These are phyloP conservation scores for Fagopyrum esculentum DNA, from an alignment of 148 eudicot genomes.

Conservation along the genomic window DNA sequence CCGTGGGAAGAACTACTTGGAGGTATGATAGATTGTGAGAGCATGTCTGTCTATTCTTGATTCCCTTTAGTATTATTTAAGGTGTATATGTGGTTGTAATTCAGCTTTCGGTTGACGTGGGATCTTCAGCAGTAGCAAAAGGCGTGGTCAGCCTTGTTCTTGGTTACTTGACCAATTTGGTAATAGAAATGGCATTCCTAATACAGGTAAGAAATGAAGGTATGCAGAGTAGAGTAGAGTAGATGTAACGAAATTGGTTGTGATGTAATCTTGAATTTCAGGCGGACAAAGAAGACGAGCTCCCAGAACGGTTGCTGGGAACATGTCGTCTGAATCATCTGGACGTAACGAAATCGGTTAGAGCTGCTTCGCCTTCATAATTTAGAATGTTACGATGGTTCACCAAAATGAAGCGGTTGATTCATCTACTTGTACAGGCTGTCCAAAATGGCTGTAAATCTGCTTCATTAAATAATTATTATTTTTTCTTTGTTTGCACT, in stretches of 20 bases:
- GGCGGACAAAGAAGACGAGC: constrained; percentile 63
- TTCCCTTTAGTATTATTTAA: too few species aligned
- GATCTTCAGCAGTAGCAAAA: constrained; percentile 74
- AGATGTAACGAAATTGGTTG: too few species aligned
- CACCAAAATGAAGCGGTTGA: constrained; percentile 1
- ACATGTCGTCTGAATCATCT: constrained; percentile 66
- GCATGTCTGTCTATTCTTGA: too few species aligned
- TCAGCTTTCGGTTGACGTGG: constrained; percentile 63
- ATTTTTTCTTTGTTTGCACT: too few species aligned
- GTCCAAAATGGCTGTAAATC: not conserved
- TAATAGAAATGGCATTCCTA: constrained; percentile 65
- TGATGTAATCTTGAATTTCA: constrained; percentile 16
- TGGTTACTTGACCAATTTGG: constrained; percentile 74
- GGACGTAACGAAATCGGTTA: constrained; percentile 44
- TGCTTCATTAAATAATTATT: not conserved
- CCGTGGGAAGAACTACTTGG: constrained; percentile 65
- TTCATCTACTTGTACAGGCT: not conserved
- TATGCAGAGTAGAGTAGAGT: too few species aligned
- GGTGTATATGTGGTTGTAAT: not conserved
- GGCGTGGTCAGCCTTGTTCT: constrained; percentile 69
- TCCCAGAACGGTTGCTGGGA: constrained; percentile 68
- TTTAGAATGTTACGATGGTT: not conserved
- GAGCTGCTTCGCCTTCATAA: constrained; percentile 10
- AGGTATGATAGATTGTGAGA: constrained; percentile 27
- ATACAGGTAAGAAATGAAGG: constrained; percentile 42